Percentiles rank a stretch among this genome's conserved stretches.
Evolutionary conservation across 2,329 filamentous ascomycete genomes (phyloP).

Genomic region (Aspergillus tanneri): DNA sequence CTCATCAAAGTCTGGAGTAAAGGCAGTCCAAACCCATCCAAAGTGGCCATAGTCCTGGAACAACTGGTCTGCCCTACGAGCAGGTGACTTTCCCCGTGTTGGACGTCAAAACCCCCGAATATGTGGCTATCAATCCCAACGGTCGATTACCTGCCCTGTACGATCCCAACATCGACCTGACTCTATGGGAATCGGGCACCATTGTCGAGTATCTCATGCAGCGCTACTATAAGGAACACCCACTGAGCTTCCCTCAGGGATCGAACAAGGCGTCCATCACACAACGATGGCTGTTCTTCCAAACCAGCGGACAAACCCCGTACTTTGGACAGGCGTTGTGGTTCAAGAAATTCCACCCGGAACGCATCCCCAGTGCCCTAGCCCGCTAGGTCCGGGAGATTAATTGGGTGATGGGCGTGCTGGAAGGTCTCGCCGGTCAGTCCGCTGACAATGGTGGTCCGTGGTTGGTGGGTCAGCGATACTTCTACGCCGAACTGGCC

Average conservation of each 20-base stretch:
- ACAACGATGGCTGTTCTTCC: constrained; percentile 48
- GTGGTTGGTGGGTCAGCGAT: constrained; percentile 47
- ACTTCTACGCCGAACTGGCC: constrained; percentile 42
- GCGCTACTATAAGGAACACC: constrained; percentile 46
- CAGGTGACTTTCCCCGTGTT: constrained; percentile 40
- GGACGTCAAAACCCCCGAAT: constrained; percentile 44
- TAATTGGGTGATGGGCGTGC: constrained; percentile 47
- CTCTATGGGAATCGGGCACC: constrained; percentile 36
- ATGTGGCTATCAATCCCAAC: constrained; percentile 33
- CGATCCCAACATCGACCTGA: constrained; percentile 48
- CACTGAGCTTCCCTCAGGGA: constrained; percentile 40
- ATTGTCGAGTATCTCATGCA: constrained; percentile 32
- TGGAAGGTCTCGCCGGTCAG: constrained; percentile 43
- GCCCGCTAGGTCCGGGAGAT: constrained; percentile 51
- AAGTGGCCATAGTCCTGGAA: constrained; percentile 47
- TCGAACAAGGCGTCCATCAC: constrained; percentile 36
- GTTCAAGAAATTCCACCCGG: constrained; percentile 41
- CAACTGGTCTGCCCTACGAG: constrained; percentile 26
- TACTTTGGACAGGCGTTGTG: constrained; percentile 47
- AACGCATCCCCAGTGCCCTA: constrained; percentile 48
- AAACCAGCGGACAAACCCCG: constrained; percentile 31
- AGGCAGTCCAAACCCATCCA: constrained; percentile 20
- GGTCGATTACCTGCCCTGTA: constrained; percentile 31
- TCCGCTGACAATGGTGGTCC: constrained; percentile 18
- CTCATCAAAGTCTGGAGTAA: background rate